Evolutionary conservation across 1,139 yeast species (phyloP), one percentile per base, ranked within the genome.

Genomic region (Martiniozyma asiatica): DNA sequence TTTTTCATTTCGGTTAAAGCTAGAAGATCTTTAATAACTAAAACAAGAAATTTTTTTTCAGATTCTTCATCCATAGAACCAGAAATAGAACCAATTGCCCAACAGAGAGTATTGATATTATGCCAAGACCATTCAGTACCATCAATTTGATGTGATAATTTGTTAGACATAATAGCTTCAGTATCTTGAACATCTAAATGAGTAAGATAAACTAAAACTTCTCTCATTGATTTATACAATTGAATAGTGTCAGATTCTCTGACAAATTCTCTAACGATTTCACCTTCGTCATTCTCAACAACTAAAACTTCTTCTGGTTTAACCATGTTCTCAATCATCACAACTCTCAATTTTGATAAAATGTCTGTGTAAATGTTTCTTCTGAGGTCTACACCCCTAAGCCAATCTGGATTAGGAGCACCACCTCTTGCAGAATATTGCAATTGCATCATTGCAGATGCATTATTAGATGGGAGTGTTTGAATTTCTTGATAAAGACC

Each of bases 111-210:
- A 55, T 89, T 89, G 47, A 89, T 80, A 51, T 87, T 89, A 55
- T 85, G 92, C 97, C 98, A 89, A 21, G 97, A 87, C 99, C 99
- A 89, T 59, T 92, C 98, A 37, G 81, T 67, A 34, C 92, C 98
- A 56, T 89, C 98, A 34, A 87, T 77, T 61, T 89, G 98, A 49
- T 79, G 73, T 4, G 92, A 79, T 41, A 89, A 68, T 58, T 92
- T 89, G 40, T 78, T 84, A 39, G 75, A 77, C 97, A 89, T 85
- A 46, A 89, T 89, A 42, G 73, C 73, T 51, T 89, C 95, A 8
- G 97, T 92, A 56, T 89, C 95, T 38, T 79, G 70, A 24, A 89
- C 97, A 54, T 89, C 92, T 54, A 92, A 70, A 57, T 89, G 99
- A 8, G 99, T 89, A 50, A 89, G 66, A 53, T 84, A 92, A 34